These are phyloP conservation scores for Asterophora parasitica DNA, from an alignment of 768 basidiomycete genomes.

Conservation along the genomic window DNA sequence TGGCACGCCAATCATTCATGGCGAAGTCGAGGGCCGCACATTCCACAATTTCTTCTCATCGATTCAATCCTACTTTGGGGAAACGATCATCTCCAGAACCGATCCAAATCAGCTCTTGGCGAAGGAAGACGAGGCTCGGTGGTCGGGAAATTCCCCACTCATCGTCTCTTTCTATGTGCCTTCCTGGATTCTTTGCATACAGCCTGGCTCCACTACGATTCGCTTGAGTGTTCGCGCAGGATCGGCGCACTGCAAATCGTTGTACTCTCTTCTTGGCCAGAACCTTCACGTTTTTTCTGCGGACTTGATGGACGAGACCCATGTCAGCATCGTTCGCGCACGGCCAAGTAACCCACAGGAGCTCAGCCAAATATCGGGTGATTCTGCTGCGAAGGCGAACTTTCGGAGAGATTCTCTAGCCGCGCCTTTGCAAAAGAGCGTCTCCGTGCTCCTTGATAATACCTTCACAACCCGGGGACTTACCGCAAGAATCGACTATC, in stretches of 20 bases:
- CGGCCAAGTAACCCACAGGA: too few relatives aligned
- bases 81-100: constrained; percentile 15
- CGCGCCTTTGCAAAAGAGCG: too few relatives aligned
- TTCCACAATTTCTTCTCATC: constrained; percentile 31
- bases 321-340: constrained; percentile 13
- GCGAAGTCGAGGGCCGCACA: constrained; percentile 22
- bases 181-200: constrained; percentile 26
- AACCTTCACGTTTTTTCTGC: constrained; percentile 24
- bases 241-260: background rate
- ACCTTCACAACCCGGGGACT: too few relatives aligned
- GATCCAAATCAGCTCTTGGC: background rate
- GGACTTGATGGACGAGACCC: constrained; percentile 21
- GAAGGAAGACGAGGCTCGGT: constrained; percentile 28
- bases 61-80: constrained; percentile 31
- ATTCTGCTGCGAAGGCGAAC: background rate
- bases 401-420: too few relatives aligned
- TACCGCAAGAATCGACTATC: too few relatives aligned
- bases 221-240: too few relatives aligned
- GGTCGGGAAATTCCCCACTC: constrained; percentile 29
- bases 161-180: constrained; percentile 33
- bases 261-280: constrained; percentile 22
- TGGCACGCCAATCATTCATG: constrained; percentile 31
- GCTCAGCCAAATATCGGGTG: background rate
- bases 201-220: constrained; percentile 10
- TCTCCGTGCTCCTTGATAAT: too few relatives aligned